Evolutionary conservation across 495 filamentous ascomycete genomes (phyloP).

Genomic region (Aspergillus baeticus): DNA sequence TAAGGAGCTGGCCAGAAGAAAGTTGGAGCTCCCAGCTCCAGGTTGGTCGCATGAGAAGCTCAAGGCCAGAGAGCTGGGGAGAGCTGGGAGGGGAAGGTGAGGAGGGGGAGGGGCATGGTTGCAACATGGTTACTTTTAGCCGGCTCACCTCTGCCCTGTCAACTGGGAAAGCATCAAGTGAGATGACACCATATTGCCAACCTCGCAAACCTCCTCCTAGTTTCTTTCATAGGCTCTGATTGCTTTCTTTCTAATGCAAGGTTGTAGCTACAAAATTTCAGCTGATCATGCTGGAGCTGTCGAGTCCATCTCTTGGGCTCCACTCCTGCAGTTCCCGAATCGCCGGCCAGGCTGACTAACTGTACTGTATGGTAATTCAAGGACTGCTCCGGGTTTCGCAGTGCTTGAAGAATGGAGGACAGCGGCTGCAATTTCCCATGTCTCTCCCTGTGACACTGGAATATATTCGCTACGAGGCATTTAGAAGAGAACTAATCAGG

Average conservation of each 20-base stretch:
- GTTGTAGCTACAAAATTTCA: constrained; percentile 6
- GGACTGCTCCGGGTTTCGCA: not conserved
- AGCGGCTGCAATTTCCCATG: not conserved
- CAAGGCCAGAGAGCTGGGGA: constrained; percentile 18
- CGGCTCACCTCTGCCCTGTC: not conserved
- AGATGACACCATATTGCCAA: constrained; percentile 9
- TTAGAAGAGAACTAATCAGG: too few relatives aligned
- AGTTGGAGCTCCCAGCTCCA: constrained; percentile 19
- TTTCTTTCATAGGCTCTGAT: not conserved
- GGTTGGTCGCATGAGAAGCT: constrained; percentile 21
- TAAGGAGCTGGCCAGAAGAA: constrained; percentile 10
- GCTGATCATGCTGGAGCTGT: constrained; percentile 18
- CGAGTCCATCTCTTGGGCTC: constrained; percentile 4
- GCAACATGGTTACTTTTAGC: constrained; percentile 13
- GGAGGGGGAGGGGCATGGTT: constrained; percentile 13
- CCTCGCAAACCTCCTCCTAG: not conserved
- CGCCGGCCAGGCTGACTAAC: constrained; percentile 15
- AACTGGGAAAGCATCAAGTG: not conserved
- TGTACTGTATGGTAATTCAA: constrained; percentile 13
- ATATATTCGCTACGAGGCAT: too few relatives aligned
- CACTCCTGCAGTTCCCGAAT: constrained; percentile 20
- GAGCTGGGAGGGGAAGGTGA: constrained; percentile 15
- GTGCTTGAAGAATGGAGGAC: not conserved
- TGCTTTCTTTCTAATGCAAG: constrained; percentile 1
- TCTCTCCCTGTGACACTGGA: too few relatives aligned